Evolutionary conservation across 2,329 filamentous ascomycete species (phyloP), one percentile per base, ranked within the genome.

Genomic region (Anthostomella pinea): DNA sequence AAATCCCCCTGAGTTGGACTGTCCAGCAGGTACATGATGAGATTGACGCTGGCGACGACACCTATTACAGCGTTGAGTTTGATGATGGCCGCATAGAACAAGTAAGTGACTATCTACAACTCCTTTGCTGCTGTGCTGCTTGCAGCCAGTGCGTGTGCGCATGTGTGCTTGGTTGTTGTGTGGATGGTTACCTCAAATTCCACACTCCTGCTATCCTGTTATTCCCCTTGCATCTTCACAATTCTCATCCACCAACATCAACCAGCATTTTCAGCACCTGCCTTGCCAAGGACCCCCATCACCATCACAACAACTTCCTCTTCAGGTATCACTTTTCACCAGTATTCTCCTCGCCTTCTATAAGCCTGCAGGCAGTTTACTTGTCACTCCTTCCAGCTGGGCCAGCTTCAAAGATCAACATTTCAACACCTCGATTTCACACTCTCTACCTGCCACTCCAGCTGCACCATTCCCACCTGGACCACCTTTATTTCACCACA

Each of bases 41-140:
- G 34, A 44, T 57, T 10, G 43, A 56, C 10, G 41, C 49, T 1
- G 48, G 48, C 1, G 51, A 54, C 7, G 47, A 60, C 8, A 15
- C 49, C 2, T 53, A 52, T 15, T 69, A 67, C 27, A 53, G 48
- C 4, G 57, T 69, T 8, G 68, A 72, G 40, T 73, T 72, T 30
- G 63, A 64, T 19, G 70, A 74, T 45, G 71, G 70, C 16, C 60
- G 63, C 32, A 48, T 65, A 43, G 62, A 70, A 35, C 40, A 62
- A 48, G 72, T 75, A 61, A 62, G 70, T 66, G 18, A 15, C 32
- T 26, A 33, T 16, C 35, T 35, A n/a, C n/a, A n/a, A n/a, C n/a
- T n/a, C n/a, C n/a, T n/a, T n/a, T 18, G 8, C 32, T 26, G 24
- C 24, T 6, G 24, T 26, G n/a, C 24, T 4, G 8, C 19, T 31